A percentile compares a stretch with the other conserved stretches of the same genome.
Evolutionary conservation across 768 basidiomycete genomes (phyloP).

Genomic region (Aureoboletus auriporus): DNA sequence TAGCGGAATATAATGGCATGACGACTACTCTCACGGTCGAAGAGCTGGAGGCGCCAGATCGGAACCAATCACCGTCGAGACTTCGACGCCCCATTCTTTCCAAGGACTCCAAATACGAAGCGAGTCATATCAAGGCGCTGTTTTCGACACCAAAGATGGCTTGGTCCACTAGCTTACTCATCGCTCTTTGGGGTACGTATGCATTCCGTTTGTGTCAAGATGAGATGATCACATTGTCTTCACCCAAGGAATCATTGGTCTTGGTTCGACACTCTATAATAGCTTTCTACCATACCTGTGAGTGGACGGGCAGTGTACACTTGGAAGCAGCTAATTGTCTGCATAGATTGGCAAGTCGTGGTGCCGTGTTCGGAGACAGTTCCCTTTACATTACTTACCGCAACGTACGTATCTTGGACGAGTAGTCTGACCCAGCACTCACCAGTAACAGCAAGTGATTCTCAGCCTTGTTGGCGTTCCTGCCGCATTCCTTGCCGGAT

Average conservation of each 20-base stretch:
- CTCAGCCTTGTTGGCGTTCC: slow-evolving; percentile 66
- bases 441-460: slow-evolving; percentile 55
- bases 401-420: slow-evolving; percentile 40
- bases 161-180: slow-evolving; percentile 60
- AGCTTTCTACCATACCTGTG: slow-evolving; percentile 52
- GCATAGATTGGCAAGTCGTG: slow-evolving; percentile 55
- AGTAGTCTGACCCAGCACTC: neutral
- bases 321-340: neutral
- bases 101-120: slow-evolving; percentile 38
- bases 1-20: slow-evolving; percentile 50
- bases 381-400: slow-evolving; percentile 70
- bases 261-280: slow-evolving; percentile 67
- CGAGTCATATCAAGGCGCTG: slow-evolving; percentile 50
- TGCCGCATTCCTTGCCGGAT: slow-evolving; percentile 68
- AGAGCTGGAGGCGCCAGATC: slow-evolving; percentile 36
- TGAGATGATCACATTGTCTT: neutral
- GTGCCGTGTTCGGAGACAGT: slow-evolving; percentile 65
- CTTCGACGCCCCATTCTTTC: slow-evolving; percentile 27
- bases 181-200: slow-evolving; percentile 42
- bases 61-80: slow-evolving; percentile 8
- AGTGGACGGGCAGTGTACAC: slow-evolving; percentile 11
- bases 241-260: slow-evolving; percentile 59
- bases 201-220: neutral
- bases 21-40: slow-evolving; percentile 40
- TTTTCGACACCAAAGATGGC: slow-evolving; percentile 64